Conservation (phyloP, 768 basidiomycete genomes). For the Candolleomyces eurysporus region DNA sequence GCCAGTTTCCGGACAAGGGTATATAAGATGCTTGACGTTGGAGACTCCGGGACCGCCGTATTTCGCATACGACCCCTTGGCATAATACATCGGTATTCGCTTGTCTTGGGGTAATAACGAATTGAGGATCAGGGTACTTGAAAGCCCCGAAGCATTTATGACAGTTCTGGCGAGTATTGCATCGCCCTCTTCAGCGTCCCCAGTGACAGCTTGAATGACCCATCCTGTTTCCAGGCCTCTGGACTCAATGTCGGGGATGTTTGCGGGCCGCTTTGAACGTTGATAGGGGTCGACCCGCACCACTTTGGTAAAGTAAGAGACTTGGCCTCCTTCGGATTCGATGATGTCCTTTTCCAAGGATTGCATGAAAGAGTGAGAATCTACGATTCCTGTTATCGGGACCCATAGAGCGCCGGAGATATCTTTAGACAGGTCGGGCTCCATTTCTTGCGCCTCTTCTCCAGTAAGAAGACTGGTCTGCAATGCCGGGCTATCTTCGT, state of each 20-base stretch:
- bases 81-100: slow-evolving; percentile 76
- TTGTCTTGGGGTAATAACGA: slow-evolving; percentile 54
- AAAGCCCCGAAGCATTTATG: slow-evolving; percentile 82
- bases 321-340: slow-evolving; percentile 63
- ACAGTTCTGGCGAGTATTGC: slow-evolving; percentile 72
- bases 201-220: slow-evolving; percentile 81
- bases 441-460: slow-evolving; percentile 65
- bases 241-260: slow-evolving; percentile 25
- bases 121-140: slow-evolving; percentile 69
- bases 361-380: slow-evolving; percentile 82
- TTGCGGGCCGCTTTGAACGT: slow-evolving; percentile 18
- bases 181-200: slow-evolving; percentile 43
- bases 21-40: slow-evolving; percentile 74
- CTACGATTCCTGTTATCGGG: slow-evolving; percentile 86
- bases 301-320: slow-evolving; percentile 78
- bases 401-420: slow-evolving; percentile 78
- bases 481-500: slow-evolving; percentile 34
- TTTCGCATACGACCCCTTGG: slow-evolving; percentile 82
- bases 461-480: slow-evolving; percentile 70
- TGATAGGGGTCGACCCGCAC: slow-evolving; percentile 78
- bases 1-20: slow-evolving; percentile 80
- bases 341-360: slow-evolving; percentile 79
- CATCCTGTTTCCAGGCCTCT: slow-evolving; percentile 56
- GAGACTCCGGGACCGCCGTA: slow-evolving; percentile 80
- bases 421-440: slow-evolving; percentile 75